Percentiles rank a stretch among this genome's conserved stretches.
Evolutionary conservation across 805 yeast genomes (phyloP).

Genomic region (Peterozyma xylosa): DNA sequence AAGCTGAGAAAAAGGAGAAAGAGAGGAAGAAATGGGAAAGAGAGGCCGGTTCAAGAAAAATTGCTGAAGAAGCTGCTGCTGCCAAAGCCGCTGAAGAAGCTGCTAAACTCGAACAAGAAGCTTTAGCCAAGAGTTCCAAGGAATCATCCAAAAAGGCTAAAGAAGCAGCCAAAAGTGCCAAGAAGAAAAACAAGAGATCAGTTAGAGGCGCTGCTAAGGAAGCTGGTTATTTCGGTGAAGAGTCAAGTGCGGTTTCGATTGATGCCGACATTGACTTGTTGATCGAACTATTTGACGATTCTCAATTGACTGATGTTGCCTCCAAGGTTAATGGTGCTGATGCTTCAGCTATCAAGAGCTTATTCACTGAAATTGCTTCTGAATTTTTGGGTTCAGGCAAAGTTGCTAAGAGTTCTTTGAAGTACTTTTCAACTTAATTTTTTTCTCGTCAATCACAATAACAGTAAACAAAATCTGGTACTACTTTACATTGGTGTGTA

Average conservation of each 20-base stretch:
- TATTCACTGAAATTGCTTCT: constrained; percentile 47
- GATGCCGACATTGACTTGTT: constrained; percentile 77
- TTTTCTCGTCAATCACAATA: background rate
- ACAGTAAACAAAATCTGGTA: too few species aligned
- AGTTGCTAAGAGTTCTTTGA: constrained; percentile 42
- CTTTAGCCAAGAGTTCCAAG: constrained; percentile 53
- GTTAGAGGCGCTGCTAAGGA: constrained; percentile 81
- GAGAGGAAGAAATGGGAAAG: constrained; percentile 95
- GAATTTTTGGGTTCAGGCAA: constrained; percentile 47
- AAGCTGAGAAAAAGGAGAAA: constrained; percentile 89
- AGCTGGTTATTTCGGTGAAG: constrained; percentile 76
- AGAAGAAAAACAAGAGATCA: constrained; percentile 93
- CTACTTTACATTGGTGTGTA: too few species aligned
- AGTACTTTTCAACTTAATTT: constrained; percentile 33
- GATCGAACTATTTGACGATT: constrained; percentile 75
- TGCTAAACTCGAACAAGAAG: constrained; percentile 71
- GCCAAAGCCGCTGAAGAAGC: constrained; percentile 85
- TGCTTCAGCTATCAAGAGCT: constrained; percentile 49
- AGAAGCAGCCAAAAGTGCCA: constrained; percentile 95
- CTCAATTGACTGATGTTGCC: constrained; percentile 70
- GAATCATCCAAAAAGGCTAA: constrained; percentile 70
- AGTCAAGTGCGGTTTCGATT: constrained; percentile 54
- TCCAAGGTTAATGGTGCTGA: constrained; percentile 50
- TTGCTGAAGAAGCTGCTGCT: constrained; percentile 85
- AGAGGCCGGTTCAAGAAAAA: constrained; percentile 95